Base-by-base conservation (phyloP, 345 rosid species). In the Eucalyptus microcorys region DNA sequence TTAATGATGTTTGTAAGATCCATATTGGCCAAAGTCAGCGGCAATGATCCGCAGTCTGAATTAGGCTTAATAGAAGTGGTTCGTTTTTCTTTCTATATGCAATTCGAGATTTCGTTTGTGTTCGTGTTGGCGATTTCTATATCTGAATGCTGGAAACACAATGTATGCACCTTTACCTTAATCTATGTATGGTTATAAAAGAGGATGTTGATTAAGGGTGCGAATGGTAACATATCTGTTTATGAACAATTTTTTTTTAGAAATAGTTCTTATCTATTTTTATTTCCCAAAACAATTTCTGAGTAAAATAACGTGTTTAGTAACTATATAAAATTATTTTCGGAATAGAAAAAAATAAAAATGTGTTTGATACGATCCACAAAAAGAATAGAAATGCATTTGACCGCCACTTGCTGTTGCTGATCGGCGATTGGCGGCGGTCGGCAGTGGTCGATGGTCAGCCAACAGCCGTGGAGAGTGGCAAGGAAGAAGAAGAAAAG, bases 361-460 rank as follows among this genome's bases (percentile, higher is more conserved):
- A 50, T 50, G 55, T 22, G 0, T 3, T 50, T 50, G 55, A 50
- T 50, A 50, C 17, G 8, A 50, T 50, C 22, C 22, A 1, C 22
- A 50, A 50, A 50, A 50, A 17, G 9, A 50, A 0, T 0, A 50
- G 22, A 50, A 50, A 50, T 3, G 0, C 22, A 7, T 50, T 50
- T 50, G 55, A 50, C 55, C 1, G 2, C 22, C 55, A 50, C 22
- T 50, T 50, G 22, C 4, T 0, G 2, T 1, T 50, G 9, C 0
- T 50, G 22, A 50, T 50, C 9, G 9, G 55, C 2, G 4, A 22
- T 50, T 50, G 2, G 55, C 0, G 0, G 2, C 1, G 0, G 1
- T 50, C 4, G 22, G 9, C 4, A 7, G 1, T 50, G 55, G 9
- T 50, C 4, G 2, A 50, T 4, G 2, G 8, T 50, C 1, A 17